Percentiles rank a stretch among this genome's conserved stretches.
These are phyloP conservation scores for Colletotrichum siamense DNA, from an alignment of 2,329 filamentous ascomycete species.

Conservation along the genomic window DNA sequence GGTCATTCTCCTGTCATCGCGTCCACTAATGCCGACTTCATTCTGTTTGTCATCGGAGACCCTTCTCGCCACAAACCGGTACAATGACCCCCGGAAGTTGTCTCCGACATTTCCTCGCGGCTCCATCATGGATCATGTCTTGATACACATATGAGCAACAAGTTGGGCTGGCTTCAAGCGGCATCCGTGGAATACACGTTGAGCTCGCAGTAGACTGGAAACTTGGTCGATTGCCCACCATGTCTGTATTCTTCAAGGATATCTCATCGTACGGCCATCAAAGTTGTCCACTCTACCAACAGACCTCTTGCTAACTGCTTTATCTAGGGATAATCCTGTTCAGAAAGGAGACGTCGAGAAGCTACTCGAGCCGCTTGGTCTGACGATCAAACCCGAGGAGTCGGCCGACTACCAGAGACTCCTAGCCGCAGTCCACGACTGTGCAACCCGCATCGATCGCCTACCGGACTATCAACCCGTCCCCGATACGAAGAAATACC, in stretches of 20 bases:
- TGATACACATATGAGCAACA: neutral
- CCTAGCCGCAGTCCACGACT: slow-evolving; percentile 56
- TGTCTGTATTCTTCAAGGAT: slow-evolving; percentile 46
- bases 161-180: neutral
- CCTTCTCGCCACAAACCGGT: neutral
- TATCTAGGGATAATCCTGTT: slow-evolving; percentile 42
- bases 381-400: slow-evolving; percentile 40
- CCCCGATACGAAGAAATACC: slow-evolving; percentile 46
- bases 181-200: neutral
- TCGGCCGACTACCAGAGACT: slow-evolving; percentile 51
- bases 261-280: slow-evolving; percentile 34
- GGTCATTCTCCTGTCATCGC: neutral
- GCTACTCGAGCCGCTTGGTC: slow-evolving; percentile 38
- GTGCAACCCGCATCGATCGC: slow-evolving; percentile 46
- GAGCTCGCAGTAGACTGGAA: neutral
- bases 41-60: slow-evolving; percentile 14
- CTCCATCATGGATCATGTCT: neutral
- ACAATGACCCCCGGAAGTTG: neutral
- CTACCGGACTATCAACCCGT: slow-evolving; percentile 52
- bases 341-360: slow-evolving; percentile 42
- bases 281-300: too few relatives aligned
- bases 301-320: neutral
- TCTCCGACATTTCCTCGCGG: neutral
- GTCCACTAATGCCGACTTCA: neutral
- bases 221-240: slow-evolving; percentile 14